Evolutionary conservation across 768 basidiomycete genomes (phyloP), one percentile per base, ranked within the genome.

Genomic region (Agrocybe pediades): DNA sequence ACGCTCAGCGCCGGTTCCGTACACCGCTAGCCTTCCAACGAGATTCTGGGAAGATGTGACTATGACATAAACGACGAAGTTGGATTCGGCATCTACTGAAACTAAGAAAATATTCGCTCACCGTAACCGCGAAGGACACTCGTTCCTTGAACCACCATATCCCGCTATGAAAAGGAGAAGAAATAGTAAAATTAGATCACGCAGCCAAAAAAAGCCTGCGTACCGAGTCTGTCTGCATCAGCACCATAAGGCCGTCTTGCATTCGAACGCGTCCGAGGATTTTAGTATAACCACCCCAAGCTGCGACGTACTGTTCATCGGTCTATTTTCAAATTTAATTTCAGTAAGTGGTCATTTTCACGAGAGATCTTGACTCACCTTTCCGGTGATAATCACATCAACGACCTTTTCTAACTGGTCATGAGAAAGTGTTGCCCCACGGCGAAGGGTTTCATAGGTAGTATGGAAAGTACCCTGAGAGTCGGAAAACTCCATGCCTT

Each of bases 231-330:
- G 46, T 55, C 47, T 54, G 57, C 23, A 75, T 57, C 27, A 88
- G 65, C 3, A 80, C 75, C 24, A 86, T 69, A 33, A 87, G 69
- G 13, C 87, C 87, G 65, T 88, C 87, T 33, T 72, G 71, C 7
- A 81, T 67, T 25, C 87, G 72, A 13, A 88, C 70, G 25, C 85
- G 79, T 30, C 87, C 87, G 39, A 81, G 65, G 46, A 87, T 71
- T 51, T 42, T 49, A 44, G 68, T 74, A 51, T 78, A 81, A 3
- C 71, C 75, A 2, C 82, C 84, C 87, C 86, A 88, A 2, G 81
- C 81, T 17, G 69, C 65, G 20, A 74, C 71, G 54, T 79, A 73
- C 16, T 65, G 68, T 30, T 71, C 70, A 49, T 81, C 81, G 6
- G 79, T 79, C 82, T 83, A 59, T 56, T 44, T 20, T 24, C 23